Conservation (phyloP, 352 stramenopile genomes). For the Phytophthora kernoviae region DNA sequence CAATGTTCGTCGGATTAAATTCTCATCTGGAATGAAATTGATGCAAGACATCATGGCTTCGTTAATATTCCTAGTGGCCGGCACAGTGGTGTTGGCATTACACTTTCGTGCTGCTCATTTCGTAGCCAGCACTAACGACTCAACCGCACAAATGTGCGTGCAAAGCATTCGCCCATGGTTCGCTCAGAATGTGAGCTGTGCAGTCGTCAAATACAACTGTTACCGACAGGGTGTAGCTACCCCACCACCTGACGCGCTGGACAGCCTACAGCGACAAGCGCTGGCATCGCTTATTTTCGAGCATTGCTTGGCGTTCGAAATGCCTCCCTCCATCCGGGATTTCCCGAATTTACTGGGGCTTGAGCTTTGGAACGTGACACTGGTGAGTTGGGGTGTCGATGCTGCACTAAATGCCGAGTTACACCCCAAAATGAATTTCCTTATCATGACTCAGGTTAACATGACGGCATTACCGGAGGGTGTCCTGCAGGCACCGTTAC, state of each 20-base stretch:
- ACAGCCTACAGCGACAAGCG: conserved; percentile 21
- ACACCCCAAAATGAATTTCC: conserved; percentile 33
- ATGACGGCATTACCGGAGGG: conserved; percentile 44
- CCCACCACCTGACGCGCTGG: conserved; percentile 5
- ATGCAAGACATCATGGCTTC: conserved; percentile 20
- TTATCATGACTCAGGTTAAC: conserved; percentile 45
- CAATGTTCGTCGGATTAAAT: background rate
- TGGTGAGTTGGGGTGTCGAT: conserved; percentile 34
- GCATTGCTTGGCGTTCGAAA: conserved; percentile 37
- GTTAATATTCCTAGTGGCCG: conserved; percentile 11
- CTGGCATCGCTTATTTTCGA: conserved; percentile 40
- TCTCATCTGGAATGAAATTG: background rate
- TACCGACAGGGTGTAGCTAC: conserved; percentile 13
- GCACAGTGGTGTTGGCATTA: conserved; percentile 4
- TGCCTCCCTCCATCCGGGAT: conserved; percentile 27
- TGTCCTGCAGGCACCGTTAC: conserved; percentile 28
- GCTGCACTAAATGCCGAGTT: conserved; percentile 31
- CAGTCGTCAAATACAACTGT: conserved; percentile 38
- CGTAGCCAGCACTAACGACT: background rate
- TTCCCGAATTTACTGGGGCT: conserved; percentile 53
- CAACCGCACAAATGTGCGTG: conserved; percentile 11
- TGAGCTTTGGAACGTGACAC: conserved; percentile 58
- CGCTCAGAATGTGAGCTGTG: conserved; percentile 34
- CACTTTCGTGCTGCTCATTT: conserved; percentile 5
- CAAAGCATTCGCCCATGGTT: conserved; percentile 38